These are phyloP conservation scores for Saxophila tyrrhenica DNA, from an alignment of 495 filamentous ascomycete species.

Conservation along the genomic window DNA sequence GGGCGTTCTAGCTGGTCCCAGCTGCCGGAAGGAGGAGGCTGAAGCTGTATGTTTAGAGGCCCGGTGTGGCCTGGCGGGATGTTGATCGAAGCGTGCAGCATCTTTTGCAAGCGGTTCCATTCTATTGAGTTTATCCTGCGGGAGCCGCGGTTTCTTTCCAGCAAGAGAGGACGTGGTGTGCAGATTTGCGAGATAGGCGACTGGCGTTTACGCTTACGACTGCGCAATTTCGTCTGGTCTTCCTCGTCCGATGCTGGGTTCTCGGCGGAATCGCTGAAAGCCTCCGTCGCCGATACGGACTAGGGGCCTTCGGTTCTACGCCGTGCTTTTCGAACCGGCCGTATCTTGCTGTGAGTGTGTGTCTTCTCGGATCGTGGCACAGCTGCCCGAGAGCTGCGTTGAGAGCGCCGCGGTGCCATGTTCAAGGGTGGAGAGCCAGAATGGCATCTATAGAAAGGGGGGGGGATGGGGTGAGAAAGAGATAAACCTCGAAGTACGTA, in stretches of 20 bases:
- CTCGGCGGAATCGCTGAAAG: neutral
- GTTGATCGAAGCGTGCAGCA: neutral
- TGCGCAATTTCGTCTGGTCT: neutral
- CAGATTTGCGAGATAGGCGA: neutral
- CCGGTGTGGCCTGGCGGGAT: neutral
- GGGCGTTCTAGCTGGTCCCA: too few species aligned
- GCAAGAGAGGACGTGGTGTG: neutral
- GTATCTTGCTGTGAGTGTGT: neutral
- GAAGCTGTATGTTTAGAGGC: neutral
- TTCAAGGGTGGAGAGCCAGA: too few species aligned
- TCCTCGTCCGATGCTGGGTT: too few species aligned
- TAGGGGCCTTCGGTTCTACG: neutral
- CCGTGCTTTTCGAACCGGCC: neutral
- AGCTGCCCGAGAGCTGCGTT: neutral
- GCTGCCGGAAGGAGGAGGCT: neutral
- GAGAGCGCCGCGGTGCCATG: too few species aligned
- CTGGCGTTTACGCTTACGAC: neutral
- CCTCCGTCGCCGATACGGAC: neutral
- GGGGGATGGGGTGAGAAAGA: too few species aligned
- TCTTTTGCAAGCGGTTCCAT: too few species aligned
- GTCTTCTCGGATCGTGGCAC: neutral
- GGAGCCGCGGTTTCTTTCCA: too few species aligned
- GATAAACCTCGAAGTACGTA: too few species aligned
- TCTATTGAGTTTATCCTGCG: too few species aligned
- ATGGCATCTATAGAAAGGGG: too few species aligned